Evolutionary conservation across 2,329 filamentous ascomycete genomes (phyloP).

Genomic region (Cordyceps fumosorosea): DNA sequence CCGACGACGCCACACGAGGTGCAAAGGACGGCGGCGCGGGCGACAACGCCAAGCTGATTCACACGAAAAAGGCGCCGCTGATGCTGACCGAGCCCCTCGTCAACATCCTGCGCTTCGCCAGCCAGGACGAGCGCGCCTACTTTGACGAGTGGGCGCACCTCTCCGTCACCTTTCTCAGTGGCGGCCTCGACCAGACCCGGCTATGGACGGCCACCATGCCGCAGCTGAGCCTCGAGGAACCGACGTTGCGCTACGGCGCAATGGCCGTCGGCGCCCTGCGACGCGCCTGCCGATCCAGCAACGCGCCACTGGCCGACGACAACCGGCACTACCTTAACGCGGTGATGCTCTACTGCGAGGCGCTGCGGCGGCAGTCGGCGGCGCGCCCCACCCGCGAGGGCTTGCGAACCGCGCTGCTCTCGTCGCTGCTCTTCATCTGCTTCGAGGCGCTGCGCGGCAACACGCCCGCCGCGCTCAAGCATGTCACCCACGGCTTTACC

Average conservation of each 20-base stretch:
- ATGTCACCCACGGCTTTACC: slow-evolving; percentile 33
- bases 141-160: slow-evolving; percentile 33
- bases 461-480: slow-evolving; percentile 33
- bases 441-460: slow-evolving; percentile 36
- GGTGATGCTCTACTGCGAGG: slow-evolving; percentile 34
- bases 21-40: slow-evolving; percentile 10
- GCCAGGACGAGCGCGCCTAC: slow-evolving; percentile 28
- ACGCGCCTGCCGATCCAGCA: slow-evolving; percentile 25
- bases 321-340: slow-evolving; percentile 36
- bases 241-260: slow-evolving; percentile 31
- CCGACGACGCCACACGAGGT: slow-evolving; percentile 13
- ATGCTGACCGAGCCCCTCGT: slow-evolving; percentile 27
- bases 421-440: slow-evolving; percentile 35
- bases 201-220: slow-evolving; percentile 36
- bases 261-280: slow-evolving; percentile 35
- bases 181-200: slow-evolving; percentile 26
- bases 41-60: slow-evolving; percentile 23
- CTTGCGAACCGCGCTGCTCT: slow-evolving; percentile 31
- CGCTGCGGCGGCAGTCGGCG: slow-evolving; percentile 32
- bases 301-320: slow-evolving; percentile 18
- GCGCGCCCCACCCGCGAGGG: slow-evolving; percentile 30
- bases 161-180: slow-evolving; percentile 30
- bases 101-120: slow-evolving; percentile 29
- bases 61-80: slow-evolving; percentile 24
- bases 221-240: slow-evolving; percentile 32